phyloP scores from a whole-genome alignment of 169 alveolate genomes.

The Perkinsus chesapeaki region DNA sequence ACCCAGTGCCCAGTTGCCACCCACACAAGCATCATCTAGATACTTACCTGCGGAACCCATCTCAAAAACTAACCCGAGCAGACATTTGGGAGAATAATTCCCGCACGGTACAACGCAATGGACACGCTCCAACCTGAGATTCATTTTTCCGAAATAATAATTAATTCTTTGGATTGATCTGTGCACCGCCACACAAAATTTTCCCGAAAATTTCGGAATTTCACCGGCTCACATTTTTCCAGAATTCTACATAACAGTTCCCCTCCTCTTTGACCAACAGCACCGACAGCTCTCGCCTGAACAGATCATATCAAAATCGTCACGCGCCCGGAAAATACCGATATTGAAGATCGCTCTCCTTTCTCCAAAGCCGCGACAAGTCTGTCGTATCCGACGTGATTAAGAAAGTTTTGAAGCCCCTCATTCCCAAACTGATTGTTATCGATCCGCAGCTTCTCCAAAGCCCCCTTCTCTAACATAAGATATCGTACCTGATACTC shows the following conservation, averaged over 20 bases:
- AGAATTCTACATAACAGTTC: background rate
- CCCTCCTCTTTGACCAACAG: background rate
- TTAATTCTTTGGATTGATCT: no score
- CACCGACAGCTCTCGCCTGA: background rate
- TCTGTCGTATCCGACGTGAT: background rate
- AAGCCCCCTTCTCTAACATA: background rate
- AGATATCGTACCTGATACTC: background rate
- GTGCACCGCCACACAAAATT: no score
- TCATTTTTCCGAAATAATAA: no score
- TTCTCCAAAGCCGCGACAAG: background rate
- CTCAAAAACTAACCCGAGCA: no score
- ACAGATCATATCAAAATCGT: background rate
- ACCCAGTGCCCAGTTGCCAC: background rate
- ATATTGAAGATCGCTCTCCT: background rate
- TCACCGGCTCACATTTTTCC: background rate
- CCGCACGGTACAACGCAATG: no score
- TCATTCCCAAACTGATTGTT: background rate
- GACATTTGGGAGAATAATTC: no score
- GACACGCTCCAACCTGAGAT: no score
- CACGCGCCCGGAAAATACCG: background rate
- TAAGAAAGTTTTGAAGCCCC: background rate
- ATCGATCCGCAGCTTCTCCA: background rate
- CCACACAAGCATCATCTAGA: background rate
- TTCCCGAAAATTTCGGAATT: background rate
- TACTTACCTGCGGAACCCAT: background rate